Evolutionary conservation across 805 yeast species (phyloP).

Genomic region (Lipomyces orientalis): DNA sequence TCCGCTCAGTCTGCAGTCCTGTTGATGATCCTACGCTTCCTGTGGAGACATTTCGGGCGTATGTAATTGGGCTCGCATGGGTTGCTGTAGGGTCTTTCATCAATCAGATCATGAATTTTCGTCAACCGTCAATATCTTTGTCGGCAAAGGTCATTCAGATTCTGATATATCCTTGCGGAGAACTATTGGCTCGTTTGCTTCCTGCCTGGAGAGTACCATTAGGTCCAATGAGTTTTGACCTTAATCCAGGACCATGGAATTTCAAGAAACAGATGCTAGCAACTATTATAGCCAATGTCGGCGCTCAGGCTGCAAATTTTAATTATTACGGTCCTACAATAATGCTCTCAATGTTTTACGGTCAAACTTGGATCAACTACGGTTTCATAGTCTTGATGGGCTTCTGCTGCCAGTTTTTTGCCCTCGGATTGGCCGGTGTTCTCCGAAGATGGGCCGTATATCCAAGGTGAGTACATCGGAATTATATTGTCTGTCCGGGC

Average conservation of each 20-base stretch:
- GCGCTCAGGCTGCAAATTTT: conserved; percentile 10
- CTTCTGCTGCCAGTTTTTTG: conserved; percentile 64
- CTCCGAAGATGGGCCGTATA: conserved; percentile 56
- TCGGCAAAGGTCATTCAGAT: conserved; percentile 61
- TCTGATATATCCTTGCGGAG: conserved; percentile 65
- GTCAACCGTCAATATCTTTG: conserved; percentile 58
- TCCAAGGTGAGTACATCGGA: background rate
- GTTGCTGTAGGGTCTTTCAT: conserved; percentile 60
- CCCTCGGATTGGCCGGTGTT: conserved; percentile 69
- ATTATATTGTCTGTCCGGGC: too few species aligned
- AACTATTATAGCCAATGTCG: conserved; percentile 48
- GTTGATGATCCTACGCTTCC: conserved; percentile 54
- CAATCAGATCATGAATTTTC: conserved; percentile 61
- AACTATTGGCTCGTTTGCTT: conserved; percentile 49
- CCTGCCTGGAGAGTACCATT: conserved; percentile 50
- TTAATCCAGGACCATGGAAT: conserved; percentile 71
- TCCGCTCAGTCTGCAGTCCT: conserved; percentile 45
- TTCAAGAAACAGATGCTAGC: conserved; percentile 69
- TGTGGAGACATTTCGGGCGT: conserved; percentile 58
- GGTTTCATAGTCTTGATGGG: conserved; percentile 62
- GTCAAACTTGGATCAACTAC: conserved; percentile 47
- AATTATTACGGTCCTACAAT: conserved; percentile 16
- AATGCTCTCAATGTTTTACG: conserved; percentile 42
- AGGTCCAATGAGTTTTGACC: conserved; percentile 48
- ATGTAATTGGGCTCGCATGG: conserved; percentile 57